phyloP scores from a whole-genome alignment of 2,329 filamentous ascomycete genomes.

The Fusarium sp. region DNA sequence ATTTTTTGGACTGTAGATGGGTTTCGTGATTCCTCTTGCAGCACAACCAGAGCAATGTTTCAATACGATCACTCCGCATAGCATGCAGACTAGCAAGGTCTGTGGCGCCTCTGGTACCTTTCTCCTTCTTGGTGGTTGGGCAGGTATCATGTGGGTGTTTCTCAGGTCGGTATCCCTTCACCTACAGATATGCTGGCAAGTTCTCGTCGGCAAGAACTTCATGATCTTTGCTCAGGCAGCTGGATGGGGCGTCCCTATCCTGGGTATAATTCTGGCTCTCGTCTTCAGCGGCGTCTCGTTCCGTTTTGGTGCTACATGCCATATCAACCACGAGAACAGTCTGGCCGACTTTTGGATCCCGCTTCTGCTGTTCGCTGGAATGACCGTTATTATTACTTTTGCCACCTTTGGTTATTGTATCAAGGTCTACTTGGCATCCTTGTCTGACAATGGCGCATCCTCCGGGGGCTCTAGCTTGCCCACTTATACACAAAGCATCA shows the following conservation, averaged over 20 bases:
- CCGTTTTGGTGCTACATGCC: constrained; percentile 89
- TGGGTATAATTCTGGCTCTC: constrained; percentile 80
- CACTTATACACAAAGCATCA: constrained; percentile 75
- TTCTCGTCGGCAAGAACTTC: constrained; percentile 86
- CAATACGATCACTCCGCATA: constrained; percentile 90
- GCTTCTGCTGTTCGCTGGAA: constrained; percentile 77
- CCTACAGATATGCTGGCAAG: constrained; percentile 97
- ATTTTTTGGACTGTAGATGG: constrained; percentile 64
- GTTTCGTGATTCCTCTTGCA: constrained; percentile 88
- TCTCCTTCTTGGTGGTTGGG: constrained; percentile 85
- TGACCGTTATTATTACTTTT: constrained; percentile 83
- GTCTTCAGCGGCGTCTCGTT: constrained; percentile 92
- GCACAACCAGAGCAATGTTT: constrained; percentile 83
- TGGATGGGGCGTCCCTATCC: constrained; percentile 85
- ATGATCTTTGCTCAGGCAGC: constrained; percentile 84
- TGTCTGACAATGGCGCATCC: constrained; percentile 76
- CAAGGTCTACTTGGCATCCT: constrained; percentile 89
- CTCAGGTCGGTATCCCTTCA: constrained; percentile 90
- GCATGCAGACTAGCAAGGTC: constrained; percentile 82
- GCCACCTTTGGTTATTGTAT: constrained; percentile 91
- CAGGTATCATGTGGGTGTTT: constrained; percentile 89
- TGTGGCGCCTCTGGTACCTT: constrained; percentile 92
- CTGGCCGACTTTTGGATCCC: constrained; percentile 91
- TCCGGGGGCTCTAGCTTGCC: constrained; percentile 78
- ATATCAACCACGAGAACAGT: constrained; percentile 90